Evolutionary conservation across 495 filamentous ascomycete genomes (phyloP), one percentile per base, ranked within the genome.

Genomic region (Baudoinia panamericana): DNA sequence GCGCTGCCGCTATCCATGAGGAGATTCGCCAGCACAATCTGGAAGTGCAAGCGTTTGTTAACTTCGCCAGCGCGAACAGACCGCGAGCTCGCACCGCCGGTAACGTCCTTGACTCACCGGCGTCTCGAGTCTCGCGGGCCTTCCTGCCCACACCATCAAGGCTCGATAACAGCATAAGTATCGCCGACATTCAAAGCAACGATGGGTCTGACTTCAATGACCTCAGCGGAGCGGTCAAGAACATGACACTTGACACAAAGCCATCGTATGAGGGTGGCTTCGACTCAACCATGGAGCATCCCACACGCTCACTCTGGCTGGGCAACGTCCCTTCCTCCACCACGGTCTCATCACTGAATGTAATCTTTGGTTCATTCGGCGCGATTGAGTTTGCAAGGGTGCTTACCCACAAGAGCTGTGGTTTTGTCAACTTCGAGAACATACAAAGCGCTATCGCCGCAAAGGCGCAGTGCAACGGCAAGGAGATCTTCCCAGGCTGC

Each of bases 281-380:
- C 37, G 84, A 93, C 43, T 70, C 72, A 48, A 83, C 75, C 47
- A 69, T 90, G 45, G 90, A 95, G 56, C 84, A 79, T 11, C 87
- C 92, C 13, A 96, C 90, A 13, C 76, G 86, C 44, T 85, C 90
- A 27, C 62, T 97, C 30, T 97, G 90, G 90, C 84, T 97, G 43
- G 90, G 90, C 38, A 94, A 85, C 55, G 94, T 96, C 39, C 90
- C 90, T n/a, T 79, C 88, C 8, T 97, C 90, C 6, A 96, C 90
- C 4, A 97, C 90, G 0, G 82, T 85, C 19, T 88, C 84, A 12
- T 94, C 90, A 2, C 60, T 97, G 31, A 84, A 82, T 36, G 83
- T 86, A 41, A 93, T 95, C 60, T 97, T 97, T 60, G 80, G 81
- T 54, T 65, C 77, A 30, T 92, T 90, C 50, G 90, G 90, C 12